Evolutionary conservation across 257 asterid genomes (phyloP), one percentile per base, ranked within the genome.

Genomic region (Nyctanthes arbortristis): DNA sequence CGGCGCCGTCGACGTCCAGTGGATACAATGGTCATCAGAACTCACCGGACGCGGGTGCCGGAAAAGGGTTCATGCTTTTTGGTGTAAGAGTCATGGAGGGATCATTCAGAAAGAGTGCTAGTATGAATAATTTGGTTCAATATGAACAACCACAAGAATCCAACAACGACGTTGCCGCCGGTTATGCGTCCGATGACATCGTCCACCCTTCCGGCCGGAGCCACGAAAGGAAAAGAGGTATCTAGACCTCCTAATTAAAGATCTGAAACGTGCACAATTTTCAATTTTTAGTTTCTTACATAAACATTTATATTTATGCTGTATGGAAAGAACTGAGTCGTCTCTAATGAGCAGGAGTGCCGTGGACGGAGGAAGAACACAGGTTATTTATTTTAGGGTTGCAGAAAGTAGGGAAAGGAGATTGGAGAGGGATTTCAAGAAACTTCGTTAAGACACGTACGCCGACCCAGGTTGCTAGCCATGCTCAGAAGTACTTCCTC

Each of bases 311-410:
- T n/a, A n/a, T n/a, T n/a, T n/a, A n/a, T n/a, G n/a, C n/a, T n/a
- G n/a, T n/a, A n/a, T n/a, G n/a, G n/a, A n/a, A n/a, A n/a, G n/a
- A 9, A 54, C 18, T 37, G 16, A 10, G 4, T 24, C 54, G 22
- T 20, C 16, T 45, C 24, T 45, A n/a, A n/a, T n/a, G n/a, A n/a
- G 25, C 61, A 93, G 97, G 99, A n/a, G 88, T 94, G 29, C 87
- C 99, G 4, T 91, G 99, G 99, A 91, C 92, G 27, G 99, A 94
- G 79, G 96, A 91, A 73, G 97, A 94, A 62, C 99, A 94, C 77
- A 85, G 82, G 74, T 83, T 94, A 1, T 94, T 94, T 72, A 70
- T 94, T 63, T 29, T 91, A 39, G 99, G 99, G 73, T 79, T 94
- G 85, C 96, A 89, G 31, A 94, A 82, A 31, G 97, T 91, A 24